phyloP scores from a whole-genome alignment of 768 basidiomycete genomes.

The Xerocomus spinulosus region DNA sequence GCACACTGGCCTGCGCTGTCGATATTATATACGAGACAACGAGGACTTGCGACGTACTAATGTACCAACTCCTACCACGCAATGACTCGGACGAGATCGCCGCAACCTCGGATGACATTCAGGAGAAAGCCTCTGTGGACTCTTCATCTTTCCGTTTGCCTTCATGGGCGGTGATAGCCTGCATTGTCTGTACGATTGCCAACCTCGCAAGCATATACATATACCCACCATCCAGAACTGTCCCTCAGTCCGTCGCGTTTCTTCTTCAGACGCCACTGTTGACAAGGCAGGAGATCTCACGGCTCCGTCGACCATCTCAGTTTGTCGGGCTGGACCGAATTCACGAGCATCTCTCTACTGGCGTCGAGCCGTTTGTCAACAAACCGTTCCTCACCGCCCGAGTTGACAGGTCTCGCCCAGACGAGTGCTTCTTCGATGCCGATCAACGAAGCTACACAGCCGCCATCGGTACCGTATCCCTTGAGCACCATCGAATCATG shows the following conservation, averaged over 20 bases:
- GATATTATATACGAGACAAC: neutral
- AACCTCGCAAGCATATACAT: constrained; percentile 6
- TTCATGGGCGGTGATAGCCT: constrained; percentile 1
- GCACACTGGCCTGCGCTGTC: too few species aligned
- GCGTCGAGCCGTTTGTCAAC: constrained; percentile 2
- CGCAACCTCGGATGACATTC: neutral
- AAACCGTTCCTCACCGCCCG: constrained; percentile 5
- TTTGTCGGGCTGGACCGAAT: constrained; percentile 28
- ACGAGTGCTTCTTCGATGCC: neutral
- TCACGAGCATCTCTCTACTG: constrained; percentile 7
- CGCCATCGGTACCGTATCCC: constrained; percentile 1
- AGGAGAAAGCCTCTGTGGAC: neutral
- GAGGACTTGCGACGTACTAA: neutral
- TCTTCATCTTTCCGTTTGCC: neutral
- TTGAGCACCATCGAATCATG: neutral
- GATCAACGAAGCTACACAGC: neutral
- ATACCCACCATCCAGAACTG: neutral
- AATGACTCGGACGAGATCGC: neutral
- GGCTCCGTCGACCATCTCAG: constrained; percentile 27
- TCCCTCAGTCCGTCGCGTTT: constrained; percentile 2
- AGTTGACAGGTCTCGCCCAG: constrained; percentile 1
- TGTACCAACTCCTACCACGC: constrained; percentile 5
- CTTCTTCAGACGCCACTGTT: constrained; percentile 4
- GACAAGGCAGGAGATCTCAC: constrained; percentile 8
- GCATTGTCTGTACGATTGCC: constrained; percentile 3